Base-by-base conservation (phyloP, 345 rosid species). In the Brassica juncea region DNA sequence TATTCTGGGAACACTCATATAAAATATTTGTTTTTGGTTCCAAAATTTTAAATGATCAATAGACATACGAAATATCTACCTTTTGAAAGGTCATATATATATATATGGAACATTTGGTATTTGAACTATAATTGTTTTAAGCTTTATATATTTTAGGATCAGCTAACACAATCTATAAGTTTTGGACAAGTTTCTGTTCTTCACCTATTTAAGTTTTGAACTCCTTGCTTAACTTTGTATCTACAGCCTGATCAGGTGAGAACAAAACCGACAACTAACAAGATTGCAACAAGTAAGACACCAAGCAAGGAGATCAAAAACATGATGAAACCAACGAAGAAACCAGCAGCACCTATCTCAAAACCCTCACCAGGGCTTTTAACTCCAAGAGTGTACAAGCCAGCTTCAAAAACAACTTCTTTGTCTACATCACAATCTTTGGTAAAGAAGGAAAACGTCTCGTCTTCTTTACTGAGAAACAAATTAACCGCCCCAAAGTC, bases 401-500 rank as follows among this genome's bases (percentile, higher is more conserved):
- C 92, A 66, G 71, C 79, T 75, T 68, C 89, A 23, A 73, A 76
- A 60, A 65, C 78, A 28, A 72, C 76, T 73, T 68, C 86, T 35
- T 21, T 64, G 52, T 67, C 93, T 68, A 71, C 87, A 5, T 76
- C 88, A 0, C 73, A 64, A n/a, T 75, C 88, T 75, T 82, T 84
- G 4, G 8, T 73, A 15, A 88, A 81, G 86, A 87, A 77, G 32
- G 85, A 63, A 42, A 82, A 32, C 32, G 70, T 61, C 60, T 85
- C 87, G 7, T 74, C 82, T 28, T 28, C 30, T 35, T 59, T 61
- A 61, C 65, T 80, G 52, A 86, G 80, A 84, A 77, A 73, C 82
- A 91, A 88, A 86, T 87, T 86, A 84, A 84, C 84, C 39, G 82
- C 87, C 79, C 86, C 98, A 34, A 91, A 85, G 85, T 88, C 97